Conservation (phyloP, 345 rosid genomes). For the Linum trigynum region DNA sequence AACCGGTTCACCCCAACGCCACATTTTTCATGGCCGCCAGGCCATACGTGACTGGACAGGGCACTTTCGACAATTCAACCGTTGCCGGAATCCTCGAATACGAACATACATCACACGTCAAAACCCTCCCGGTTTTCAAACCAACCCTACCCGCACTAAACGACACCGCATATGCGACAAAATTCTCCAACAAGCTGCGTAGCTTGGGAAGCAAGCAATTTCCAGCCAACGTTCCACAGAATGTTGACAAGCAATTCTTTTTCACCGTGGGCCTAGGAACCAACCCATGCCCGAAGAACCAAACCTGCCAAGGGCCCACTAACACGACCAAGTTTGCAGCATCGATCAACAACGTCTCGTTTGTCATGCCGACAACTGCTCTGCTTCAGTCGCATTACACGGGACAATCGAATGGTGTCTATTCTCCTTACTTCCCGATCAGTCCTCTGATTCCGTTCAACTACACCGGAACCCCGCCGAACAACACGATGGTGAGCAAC, state of each 20-base stretch:
- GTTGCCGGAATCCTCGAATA: constrained; percentile 20
- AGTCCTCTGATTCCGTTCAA: constrained; percentile 16
- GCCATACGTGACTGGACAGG: constrained; percentile 18
- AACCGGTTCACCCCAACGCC: constrained; percentile 16
- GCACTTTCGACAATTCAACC: constrained; percentile 23
- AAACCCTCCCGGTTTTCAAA: constrained; percentile 5
- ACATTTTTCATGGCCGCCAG: constrained; percentile 20
- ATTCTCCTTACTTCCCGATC: constrained; percentile 16
- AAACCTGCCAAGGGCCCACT: constrained; percentile 19
- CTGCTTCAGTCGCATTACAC: constrained; percentile 15
- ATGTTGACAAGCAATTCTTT: constrained; percentile 15
- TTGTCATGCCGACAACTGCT: constrained; percentile 20
- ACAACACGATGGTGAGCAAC: constrained; percentile 18
- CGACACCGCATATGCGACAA: constrained; percentile 16
- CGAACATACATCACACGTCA: neutral
- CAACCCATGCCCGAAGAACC: constrained; percentile 19
- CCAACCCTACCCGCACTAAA: constrained; percentile 16
- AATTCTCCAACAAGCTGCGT: constrained; percentile 10
- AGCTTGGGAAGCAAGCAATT: constrained; percentile 15
- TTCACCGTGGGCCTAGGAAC: constrained; percentile 20
- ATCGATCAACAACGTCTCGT: constrained; percentile 18
- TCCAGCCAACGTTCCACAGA: constrained; percentile 20
- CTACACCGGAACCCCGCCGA: constrained; percentile 19
- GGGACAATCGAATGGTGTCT: constrained; percentile 16
- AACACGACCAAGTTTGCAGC: constrained; percentile 20